Evolutionary conservation across 1,284 basidiomycete species (phyloP), one percentile per base, ranked within the genome.

Genomic region (Rhodotorula sp.): DNA sequence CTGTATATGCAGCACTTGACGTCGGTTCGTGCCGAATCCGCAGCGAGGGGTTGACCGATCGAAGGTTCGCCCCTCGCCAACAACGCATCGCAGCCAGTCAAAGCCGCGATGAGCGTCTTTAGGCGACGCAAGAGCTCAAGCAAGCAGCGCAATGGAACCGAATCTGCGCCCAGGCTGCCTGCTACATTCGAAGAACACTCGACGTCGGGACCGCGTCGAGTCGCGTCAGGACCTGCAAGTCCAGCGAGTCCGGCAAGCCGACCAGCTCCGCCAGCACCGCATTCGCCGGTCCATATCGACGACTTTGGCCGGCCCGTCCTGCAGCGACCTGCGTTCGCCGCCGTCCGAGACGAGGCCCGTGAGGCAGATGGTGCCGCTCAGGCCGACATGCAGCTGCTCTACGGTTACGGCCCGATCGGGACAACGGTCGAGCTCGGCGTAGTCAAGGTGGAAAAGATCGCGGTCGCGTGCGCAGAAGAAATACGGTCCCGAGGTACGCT

Each of bases 271-370:
- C 15, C n/a, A 33, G 37, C 10, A n/a, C 61, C 30, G 29, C 49
- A 37, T 15, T 54, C 53, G 24, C 17, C 26, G 1, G 30, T 61
- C 20, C 67, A 68, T 29, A 65, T 75, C 55, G 74, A 75, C 69
- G 74, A 75, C 57, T 75, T 75, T 56, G 74, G 74, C 1, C 66
- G 74, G 6, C 59, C 62, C 24, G 42, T 75, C 58, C 49, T 60
- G 10, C 48, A 60, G 22, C 33, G 42, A 10, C 69, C 74, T 0
- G 69, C 71, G 6, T 71, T 75, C 29, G 54, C 29, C 20, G 22
- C 55, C 15, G 60, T 24, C 6, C 46, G 24, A 29, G 29, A 42
- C 26, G 48, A 6, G 22, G 59, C 37, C 2, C n/a, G 64, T 4
- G 58, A 67, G 1, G 69, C 62, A 6, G 72, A 69, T 1, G 59